Evolutionary conservation across 2,329 filamentous ascomycete species (phyloP), one percentile per base, ranked within the genome.

Genomic region (Calonectria multiphialidica): DNA sequence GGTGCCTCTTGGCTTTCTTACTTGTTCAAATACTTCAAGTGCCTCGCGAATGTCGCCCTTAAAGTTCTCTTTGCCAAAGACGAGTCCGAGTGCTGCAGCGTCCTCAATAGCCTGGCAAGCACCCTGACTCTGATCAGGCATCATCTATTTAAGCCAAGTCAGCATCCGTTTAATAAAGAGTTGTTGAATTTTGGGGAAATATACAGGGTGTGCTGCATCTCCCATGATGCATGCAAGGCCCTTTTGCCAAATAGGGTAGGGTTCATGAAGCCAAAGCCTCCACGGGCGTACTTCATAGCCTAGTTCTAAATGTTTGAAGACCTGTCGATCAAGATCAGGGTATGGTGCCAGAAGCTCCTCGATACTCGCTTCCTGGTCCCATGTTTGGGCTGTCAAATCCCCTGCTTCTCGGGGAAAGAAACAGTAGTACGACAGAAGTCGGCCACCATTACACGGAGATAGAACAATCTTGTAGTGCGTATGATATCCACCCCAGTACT

Each of bases 31-130:
- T 1, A 88, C 82, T 3, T 81, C 78, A 1, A 92, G 84, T 0
- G 87, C 80, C 64, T 89, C 83, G 0, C 74, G 76, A 18, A 91
- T 78, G 70, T 90, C 83, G 5, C 88, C 88, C 6, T 79, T 75
- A 71, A 89, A 88, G 72, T 86, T 82, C 10, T 79, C 76, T 73
- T 81, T 81, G 80, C 83, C 87, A 78, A 93, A 93, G 0, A 93
- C 70, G 15, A 93, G 89, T 0, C 91, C 91, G 0, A 93, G 79
- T 0, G 90, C 90, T 0, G 89, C 91, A 0, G 90, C 90, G 72
- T 93, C 91, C 79, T 93, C 91, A 57, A 93, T 92, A 0, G 91
- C 91, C 90, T 92, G 92, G 75, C 91, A 92, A 0, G 91, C 91
- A 4, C 92, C 92, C 80, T 94, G 92, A 68, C 89, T 91, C 79